Evolutionary conservation across 2,329 filamentous ascomycete species (phyloP).

Genomic region (Aspergillus chevalieri): DNA sequence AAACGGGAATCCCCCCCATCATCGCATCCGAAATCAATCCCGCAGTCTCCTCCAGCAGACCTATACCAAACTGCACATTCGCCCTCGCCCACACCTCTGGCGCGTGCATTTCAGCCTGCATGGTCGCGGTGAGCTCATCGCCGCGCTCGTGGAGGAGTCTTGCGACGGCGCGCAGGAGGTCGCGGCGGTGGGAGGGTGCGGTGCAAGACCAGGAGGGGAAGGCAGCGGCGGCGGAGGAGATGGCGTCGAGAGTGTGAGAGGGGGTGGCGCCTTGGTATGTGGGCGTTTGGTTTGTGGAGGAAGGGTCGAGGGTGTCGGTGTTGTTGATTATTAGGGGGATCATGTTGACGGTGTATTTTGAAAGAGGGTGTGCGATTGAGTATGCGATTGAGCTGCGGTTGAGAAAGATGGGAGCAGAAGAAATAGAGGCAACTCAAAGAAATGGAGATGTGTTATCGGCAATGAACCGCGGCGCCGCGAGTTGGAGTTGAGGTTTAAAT

Average conservation of each 20-base stretch:
- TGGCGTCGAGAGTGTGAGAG: background rate
- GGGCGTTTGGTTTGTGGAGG: background rate
- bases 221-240: background rate
- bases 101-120: background rate
- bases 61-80: background rate
- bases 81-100: background rate
- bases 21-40: background rate
- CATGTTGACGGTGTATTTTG: background rate
- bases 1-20: background rate
- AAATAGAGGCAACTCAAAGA: too few relatives aligned
- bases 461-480: too few relatives aligned
- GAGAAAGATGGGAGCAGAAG: too few relatives aligned
- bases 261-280: background rate
- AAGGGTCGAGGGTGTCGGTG: background rate
- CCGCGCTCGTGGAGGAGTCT: background rate
- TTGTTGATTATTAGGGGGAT: background rate
- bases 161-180: background rate
- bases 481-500: too few relatives aligned
- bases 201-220: background rate
- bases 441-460: too few relatives aligned
- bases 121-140: background rate
- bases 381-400: too few relatives aligned
- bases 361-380: background rate
- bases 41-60: background rate
- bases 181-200: background rate